Evolutionary conservation across 2,329 filamentous ascomycete species (phyloP).

Genomic region (Stagonosporopsis cucurbitacearum): DNA sequence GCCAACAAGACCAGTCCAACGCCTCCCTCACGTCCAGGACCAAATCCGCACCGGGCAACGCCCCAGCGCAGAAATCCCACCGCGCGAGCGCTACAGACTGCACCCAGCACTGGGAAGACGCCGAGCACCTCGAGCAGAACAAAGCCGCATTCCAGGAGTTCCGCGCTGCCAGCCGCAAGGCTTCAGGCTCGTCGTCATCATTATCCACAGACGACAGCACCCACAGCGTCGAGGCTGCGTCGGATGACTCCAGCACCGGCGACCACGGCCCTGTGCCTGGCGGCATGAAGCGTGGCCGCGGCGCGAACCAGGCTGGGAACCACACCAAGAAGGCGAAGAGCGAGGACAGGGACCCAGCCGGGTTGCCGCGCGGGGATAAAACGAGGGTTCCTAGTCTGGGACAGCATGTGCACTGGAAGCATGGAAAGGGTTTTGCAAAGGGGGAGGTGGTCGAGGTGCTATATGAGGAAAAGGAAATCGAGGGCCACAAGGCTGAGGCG

Average conservation of each 20-base stretch:
- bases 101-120: conserved; percentile 43
- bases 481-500: conserved; percentile 52
- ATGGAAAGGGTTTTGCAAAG: conserved; percentile 48
- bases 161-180: conserved; percentile 21
- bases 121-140: conserved; percentile 32
- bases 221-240: neutral
- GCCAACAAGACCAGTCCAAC: neutral
- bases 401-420: conserved; percentile 52
- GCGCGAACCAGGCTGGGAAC: conserved; percentile 25
- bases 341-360: conserved; percentile 28
- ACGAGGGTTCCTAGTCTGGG: conserved; percentile 52
- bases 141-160: conserved; percentile 40
- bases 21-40: neutral
- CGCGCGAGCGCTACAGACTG: conserved; percentile 38
- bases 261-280: conserved; percentile 13
- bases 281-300: conserved; percentile 37
- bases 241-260: neutral
- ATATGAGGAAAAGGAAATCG: conserved; percentile 50
- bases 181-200: neutral
- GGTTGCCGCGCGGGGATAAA: conserved; percentile 38
- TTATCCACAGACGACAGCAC: neutral
- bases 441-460: conserved; percentile 54
- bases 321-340: conserved; percentile 47
- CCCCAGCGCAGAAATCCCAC: conserved; percentile 11
- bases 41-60: conserved; percentile 7